Evolutionary conservation across 2,329 filamentous ascomycete genomes (phyloP), one percentile per base, ranked within the genome.

Genomic region (Calcarisporium arbuscula): DNA sequence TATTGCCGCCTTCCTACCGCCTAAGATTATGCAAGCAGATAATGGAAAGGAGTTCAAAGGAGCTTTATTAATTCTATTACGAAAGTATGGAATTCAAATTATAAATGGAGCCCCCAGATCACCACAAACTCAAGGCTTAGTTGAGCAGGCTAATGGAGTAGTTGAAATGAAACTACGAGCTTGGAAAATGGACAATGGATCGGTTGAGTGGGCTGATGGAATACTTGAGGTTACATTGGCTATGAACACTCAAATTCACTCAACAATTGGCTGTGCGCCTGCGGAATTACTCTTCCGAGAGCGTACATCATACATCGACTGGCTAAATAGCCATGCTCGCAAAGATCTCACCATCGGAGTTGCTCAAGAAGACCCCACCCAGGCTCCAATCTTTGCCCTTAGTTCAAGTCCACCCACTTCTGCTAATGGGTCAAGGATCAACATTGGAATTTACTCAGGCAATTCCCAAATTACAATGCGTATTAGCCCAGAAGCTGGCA

Each of bases 111-210:
- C 29, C 12, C 30, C 30, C 7, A 19, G 35, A 22, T 37, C 35
- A n/a, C 35, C 23, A 18, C 19, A 37, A 37, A 37, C 23, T 19
- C 23, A 37, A 28, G 35, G 35, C 17, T 18, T 37, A 21, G 35
- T 37, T 36, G 17, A 36, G 19, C 29, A 32, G 28, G 35, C 35
- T 14, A 37, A 37, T 19, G 22, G 29, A 20, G 30, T 37, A 9
- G 35, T 37, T 6, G 35, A 37, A 32, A 21, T 19, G 4, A 37
- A 32, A 12, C 10, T 37, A 19, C 27, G 35, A 37, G 35, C 35
- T 32, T 37, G 22, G 35, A 37, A 37, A 28, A 37, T 37, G 23
- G 35, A 37, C 14, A 27, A 32, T 23, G 23, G 35, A 4, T 37
- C 18, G 11, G 17, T 14, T 37, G 18, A 37, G 28, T 37, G 23